Percentiles rank a stretch among this genome's conserved stretches.
Evolutionary conservation across 805 yeast genomes (phyloP).

Genomic region (Monosporozyma servazzii): DNA sequence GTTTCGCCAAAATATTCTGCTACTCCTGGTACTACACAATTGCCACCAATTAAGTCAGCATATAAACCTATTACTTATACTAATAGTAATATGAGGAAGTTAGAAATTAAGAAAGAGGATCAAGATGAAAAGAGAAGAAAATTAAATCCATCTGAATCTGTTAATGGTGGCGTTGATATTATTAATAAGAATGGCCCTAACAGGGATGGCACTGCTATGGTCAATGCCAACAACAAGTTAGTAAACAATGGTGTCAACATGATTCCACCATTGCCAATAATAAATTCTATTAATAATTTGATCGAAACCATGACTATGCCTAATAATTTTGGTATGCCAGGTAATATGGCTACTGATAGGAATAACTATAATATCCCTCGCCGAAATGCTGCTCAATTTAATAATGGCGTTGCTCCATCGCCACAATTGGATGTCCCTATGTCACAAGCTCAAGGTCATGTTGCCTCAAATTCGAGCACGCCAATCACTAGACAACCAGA

Average conservation of each 20-base stretch:
- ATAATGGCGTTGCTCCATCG: neutral
- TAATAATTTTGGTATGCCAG: constrained; percentile 2
- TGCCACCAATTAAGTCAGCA: constrained; percentile 26
- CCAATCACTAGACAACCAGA: neutral
- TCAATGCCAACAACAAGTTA: neutral
- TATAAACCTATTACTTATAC: constrained; percentile 29
- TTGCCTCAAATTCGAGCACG: neutral
- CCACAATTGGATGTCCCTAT: neutral
- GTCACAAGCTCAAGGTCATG: neutral
- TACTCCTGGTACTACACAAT: constrained; percentile 12
- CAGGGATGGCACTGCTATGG: neutral
- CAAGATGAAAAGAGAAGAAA: constrained; percentile 21
- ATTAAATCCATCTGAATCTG: constrained; percentile 4
- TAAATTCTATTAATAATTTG: constrained; percentile 1
- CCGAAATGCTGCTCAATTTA: neutral
- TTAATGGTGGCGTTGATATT: neutral
- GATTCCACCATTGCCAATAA: constrained; percentile 1
- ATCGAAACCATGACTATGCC: constrained; percentile 5
- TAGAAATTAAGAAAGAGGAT: constrained; percentile 13
- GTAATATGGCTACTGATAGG: neutral
- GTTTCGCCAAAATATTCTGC: constrained; percentile 14
- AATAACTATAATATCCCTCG: neutral
- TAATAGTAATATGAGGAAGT: constrained; percentile 23
- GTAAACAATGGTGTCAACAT: constrained; percentile 1
- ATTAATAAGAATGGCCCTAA: neutral